These are phyloP conservation scores for Marasmius fiardii DNA, from an alignment of 1,284 basidiomycete species.

Conservation along the genomic window DNA sequence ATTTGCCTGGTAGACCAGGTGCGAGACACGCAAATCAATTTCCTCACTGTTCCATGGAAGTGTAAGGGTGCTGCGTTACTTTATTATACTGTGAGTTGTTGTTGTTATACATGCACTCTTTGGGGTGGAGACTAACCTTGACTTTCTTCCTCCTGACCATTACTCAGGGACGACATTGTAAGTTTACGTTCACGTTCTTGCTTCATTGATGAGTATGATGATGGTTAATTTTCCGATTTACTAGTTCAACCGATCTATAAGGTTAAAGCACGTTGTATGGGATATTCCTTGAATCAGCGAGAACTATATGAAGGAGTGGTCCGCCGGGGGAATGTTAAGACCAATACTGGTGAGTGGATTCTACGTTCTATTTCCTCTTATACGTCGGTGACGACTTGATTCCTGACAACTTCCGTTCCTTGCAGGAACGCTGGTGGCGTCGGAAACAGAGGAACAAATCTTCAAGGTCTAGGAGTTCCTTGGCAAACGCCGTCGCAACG, in stretches of 20 bases:
- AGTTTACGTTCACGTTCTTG: constrained; percentile 25
- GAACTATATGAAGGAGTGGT: constrained; percentile 73
- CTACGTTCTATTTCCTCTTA: no score
- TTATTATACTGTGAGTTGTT: constrained; percentile 75
- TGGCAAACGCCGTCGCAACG: constrained; percentile 80
- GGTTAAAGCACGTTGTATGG: constrained; percentile 81
- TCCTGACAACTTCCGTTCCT: no score
- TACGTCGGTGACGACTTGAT: no score
- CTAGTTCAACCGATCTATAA: constrained; percentile 89
- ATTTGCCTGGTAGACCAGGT: constrained; percentile 31
- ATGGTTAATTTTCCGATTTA: constrained; percentile 5
- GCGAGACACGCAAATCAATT: constrained; percentile 75
- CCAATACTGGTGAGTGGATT: constrained; percentile 54
- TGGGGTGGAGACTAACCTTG: no score
- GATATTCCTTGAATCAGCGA: constrained; percentile 84
- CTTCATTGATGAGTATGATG: not conserved
- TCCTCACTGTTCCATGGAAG: constrained; percentile 76
- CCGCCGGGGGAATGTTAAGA: constrained; percentile 57
- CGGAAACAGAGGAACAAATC: constrained; percentile 82
- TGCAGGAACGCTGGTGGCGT: constrained; percentile 77
- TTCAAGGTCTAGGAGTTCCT: constrained; percentile 72
- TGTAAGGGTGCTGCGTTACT: constrained; percentile 81
- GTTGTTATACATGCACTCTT: not conserved
- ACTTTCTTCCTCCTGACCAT: not conserved
- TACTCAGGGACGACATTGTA: constrained; percentile 80